Evolutionary conservation across 1,284 basidiomycete species (phyloP), one percentile per base, ranked within the genome.

Genomic region (Apiotrichum domesticum): DNA sequence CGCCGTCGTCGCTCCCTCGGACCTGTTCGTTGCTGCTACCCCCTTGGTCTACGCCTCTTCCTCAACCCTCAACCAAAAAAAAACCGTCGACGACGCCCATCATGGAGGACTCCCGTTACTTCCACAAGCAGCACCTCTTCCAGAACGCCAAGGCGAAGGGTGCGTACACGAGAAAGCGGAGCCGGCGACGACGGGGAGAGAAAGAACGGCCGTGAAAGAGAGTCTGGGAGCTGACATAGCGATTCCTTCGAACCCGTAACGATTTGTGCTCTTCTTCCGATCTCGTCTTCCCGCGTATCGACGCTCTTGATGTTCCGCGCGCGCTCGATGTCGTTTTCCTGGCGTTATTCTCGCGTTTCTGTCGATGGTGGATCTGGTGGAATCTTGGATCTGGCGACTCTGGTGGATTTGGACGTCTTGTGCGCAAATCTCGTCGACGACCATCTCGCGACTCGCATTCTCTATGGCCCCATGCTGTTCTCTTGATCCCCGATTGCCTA

Each of bases 111-210:
- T 42, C 41, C 41, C 41, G 41, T 42, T 49, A 37, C 68, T 97
- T 83, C 83, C 92, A 95, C 81, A 97, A 97, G 83, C 95, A 98
- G 80, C 85, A 87, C 75, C 85, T 99, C 78, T 99, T 98, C 86
- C 91, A 96, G 80, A 96, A 96, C 82, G 83, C 90, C 78, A 98
- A 98, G 85, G 81, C 84, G 69, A 87, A 87, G 75, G 89, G 90
- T 90, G 80, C 77, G 88, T 85, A 59, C 48, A 35, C n/a, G 41
- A 33, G 10, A 29, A 29, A 29, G 29, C 29, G 29, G 29, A 29
- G 29, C 29, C 39, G 32, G 13, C 34, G 33, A 15, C 21, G 32
- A 21, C 14, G 35, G 15, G 34, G 49, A 44, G 35, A 33, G n/a
- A 37, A 21, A 49, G 41, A 14, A 5, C 13, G 35, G 35, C 29